phyloP scores from a whole-genome alignment of 179 eudicot species.

The Silene coronaria region DNA sequence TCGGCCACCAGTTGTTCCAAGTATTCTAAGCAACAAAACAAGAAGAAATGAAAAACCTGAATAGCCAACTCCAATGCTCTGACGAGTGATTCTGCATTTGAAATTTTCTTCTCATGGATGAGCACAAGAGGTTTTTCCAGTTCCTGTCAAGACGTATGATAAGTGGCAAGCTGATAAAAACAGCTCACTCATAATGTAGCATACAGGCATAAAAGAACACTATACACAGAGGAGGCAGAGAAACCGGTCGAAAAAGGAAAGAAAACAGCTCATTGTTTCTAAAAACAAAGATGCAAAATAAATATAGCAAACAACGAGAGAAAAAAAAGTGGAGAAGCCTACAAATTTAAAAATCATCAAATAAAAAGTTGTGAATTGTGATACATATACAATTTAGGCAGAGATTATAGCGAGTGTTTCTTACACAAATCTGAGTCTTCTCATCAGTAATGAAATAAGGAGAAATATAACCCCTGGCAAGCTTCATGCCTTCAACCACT shows the following conservation, averaged over 20 bases:
- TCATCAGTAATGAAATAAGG: slow-evolving; percentile 84
- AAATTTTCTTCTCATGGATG: slow-evolving; percentile 86
- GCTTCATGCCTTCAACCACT: slow-evolving; percentile 97
- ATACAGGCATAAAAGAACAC: not conserved
- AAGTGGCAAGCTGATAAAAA: not conserved
- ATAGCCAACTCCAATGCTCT: slow-evolving; percentile 74
- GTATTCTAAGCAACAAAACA: not conserved
- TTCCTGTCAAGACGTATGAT: slow-evolving; percentile 46
- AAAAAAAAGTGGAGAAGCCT: not conserved
- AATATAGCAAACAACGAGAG: not conserved
- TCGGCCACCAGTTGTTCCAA: not conserved
- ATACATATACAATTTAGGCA: not conserved
- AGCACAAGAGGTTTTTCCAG: slow-evolving; percentile 79
- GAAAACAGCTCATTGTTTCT: not conserved
- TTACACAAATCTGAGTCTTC: slow-evolving; percentile 80
- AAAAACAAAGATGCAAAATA: too few species aligned
- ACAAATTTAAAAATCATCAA: not conserved
- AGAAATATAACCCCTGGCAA: slow-evolving; percentile 87
- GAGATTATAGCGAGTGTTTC: slow-evolving; percentile 19
- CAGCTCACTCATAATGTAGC: not conserved
- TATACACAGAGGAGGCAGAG: not conserved
- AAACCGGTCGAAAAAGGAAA: not conserved
- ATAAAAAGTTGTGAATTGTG: not conserved
- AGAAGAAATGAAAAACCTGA: slow-evolving; percentile 38
- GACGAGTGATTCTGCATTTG: slow-evolving; percentile 58